These are phyloP conservation scores for Termitomyces sp. DNA, from an alignment of 768 basidiomycete species.

Conservation along the genomic window DNA sequence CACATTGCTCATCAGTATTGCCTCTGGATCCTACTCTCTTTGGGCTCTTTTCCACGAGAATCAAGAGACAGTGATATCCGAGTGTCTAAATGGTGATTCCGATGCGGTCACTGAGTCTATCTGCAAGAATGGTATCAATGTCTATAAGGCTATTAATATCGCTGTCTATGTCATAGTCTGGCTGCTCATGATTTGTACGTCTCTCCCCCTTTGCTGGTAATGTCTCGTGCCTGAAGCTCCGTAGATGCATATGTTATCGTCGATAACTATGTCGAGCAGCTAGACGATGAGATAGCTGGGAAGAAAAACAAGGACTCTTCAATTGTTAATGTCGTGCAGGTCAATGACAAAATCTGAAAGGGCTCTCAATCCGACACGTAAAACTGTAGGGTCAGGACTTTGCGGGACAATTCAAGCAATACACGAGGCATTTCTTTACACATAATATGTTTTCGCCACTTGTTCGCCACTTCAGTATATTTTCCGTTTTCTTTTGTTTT, in stretches of 20 bases:
- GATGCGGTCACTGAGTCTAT: constrained; percentile 27
- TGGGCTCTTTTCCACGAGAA: constrained; percentile 46
- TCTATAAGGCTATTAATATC: constrained; percentile 40
- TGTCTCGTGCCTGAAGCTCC: neutral
- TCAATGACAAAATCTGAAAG: too few species aligned
- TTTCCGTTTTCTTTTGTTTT: too few species aligned
- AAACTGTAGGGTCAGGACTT: too few species aligned
- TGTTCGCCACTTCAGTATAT: too few species aligned
- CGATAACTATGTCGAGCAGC: constrained; percentile 48
- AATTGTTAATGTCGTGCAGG: too few species aligned
- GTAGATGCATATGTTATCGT: constrained; percentile 52
- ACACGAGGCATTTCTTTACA: too few species aligned
- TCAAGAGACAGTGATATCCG: constrained; percentile 28
- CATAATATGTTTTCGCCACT: too few species aligned
- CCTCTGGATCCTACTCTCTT: constrained; percentile 43
- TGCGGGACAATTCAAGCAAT: too few species aligned
- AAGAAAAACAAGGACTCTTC: constrained; percentile 20
- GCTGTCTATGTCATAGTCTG: constrained; percentile 46
- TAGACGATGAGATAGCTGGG: constrained; percentile 43
- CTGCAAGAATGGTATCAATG: constrained; percentile 39
- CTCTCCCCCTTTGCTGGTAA: neutral
- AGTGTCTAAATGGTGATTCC: constrained; percentile 33
- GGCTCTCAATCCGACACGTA: too few species aligned
- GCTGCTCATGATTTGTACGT: constrained; percentile 55
- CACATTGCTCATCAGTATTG: constrained; percentile 45